A percentile compares a stretch with the other conserved stretches of the same genome.
These are phyloP conservation scores for Ophiocordyceps robertsii DNA, from an alignment of 2,329 filamentous ascomycete genomes.

Conservation along the genomic window DNA sequence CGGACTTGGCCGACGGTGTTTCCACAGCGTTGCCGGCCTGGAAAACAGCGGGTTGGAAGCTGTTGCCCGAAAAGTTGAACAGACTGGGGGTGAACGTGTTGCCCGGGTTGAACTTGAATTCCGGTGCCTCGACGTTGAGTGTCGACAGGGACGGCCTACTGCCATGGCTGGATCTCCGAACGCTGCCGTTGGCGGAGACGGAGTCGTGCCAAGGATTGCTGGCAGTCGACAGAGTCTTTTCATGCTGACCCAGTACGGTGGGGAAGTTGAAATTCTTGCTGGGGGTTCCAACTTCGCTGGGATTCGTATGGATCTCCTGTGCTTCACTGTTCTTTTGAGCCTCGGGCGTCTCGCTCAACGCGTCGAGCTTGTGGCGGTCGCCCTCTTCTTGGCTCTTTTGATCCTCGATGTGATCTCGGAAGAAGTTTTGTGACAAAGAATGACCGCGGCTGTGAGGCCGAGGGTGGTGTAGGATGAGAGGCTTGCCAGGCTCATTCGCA, in stretches of 20 bases:
- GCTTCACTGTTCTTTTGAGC: conserved; percentile 34
- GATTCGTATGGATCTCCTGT: conserved; percentile 60
- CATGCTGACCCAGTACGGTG: conserved; percentile 31
- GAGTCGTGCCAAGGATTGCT: conserved; percentile 53
- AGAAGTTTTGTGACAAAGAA: conserved; percentile 55
- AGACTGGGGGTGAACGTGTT: conserved; percentile 36
- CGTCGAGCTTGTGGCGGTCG: conserved; percentile 23
- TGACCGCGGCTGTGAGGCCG: conserved; percentile 63
- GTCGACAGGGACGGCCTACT: conserved; percentile 62
- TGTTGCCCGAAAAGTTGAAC: conserved; percentile 33
- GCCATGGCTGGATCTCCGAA: conserved; percentile 37
- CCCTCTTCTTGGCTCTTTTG: conserved; percentile 24
- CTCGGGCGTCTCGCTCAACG: conserved; percentile 26
- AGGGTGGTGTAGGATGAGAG: conserved; percentile 53
- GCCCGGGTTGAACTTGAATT: conserved; percentile 64
- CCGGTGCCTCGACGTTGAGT: conserved; percentile 78
- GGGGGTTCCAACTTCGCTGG: conserved; percentile 57
- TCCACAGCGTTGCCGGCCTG: conserved; percentile 18
- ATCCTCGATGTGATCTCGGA: conserved; percentile 39
- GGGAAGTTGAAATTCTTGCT: conserved; percentile 34
- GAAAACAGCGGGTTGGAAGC: conserved; percentile 36
- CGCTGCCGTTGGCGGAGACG: conserved; percentile 23
- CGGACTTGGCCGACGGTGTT: conserved; percentile 10
- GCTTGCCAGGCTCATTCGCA: conserved; percentile 37
- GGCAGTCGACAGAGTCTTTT: conserved; percentile 38